Evolutionary conservation across 2,329 filamentous ascomycete genomes (phyloP).

Genomic region (Pestalotiopsis sp.): DNA sequence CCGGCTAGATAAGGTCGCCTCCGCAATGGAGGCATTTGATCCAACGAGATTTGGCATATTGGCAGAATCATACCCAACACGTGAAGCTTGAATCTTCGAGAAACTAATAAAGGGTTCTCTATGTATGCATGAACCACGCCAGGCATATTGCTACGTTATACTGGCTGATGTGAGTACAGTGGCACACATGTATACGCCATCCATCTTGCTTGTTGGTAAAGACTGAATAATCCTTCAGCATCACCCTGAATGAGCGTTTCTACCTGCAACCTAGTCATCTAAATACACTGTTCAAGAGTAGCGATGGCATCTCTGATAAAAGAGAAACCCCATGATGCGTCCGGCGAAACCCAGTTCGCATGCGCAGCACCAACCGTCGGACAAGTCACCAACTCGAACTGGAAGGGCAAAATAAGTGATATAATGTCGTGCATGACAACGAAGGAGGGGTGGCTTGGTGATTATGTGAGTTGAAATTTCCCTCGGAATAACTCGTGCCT

Average conservation of each 20-base stretch:
- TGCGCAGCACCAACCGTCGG: neutral
- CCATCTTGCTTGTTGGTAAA: too few species aligned
- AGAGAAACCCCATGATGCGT: neutral
- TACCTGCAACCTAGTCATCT: neutral
- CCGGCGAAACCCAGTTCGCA: neutral
- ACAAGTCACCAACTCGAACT: neutral
- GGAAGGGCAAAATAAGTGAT: slow-evolving; percentile 16
- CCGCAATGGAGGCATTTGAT: neutral
- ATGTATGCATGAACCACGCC: neutral
- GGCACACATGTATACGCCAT: too few species aligned
- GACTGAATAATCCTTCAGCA: neutral
- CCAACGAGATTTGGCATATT: neutral
- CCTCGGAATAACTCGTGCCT: neutral
- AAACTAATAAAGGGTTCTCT: neutral
- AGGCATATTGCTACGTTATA: neutral
- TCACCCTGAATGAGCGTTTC: neutral
- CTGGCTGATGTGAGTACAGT: too few species aligned
- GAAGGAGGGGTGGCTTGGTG: slow-evolving; percentile 39
- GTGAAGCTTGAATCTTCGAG: neutral
- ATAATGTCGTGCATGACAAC: slow-evolving; percentile 36
- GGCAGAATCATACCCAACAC: neutral
- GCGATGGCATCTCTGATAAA: neutral
- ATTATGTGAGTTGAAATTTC: slow-evolving; percentile 34
- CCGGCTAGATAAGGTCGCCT: slow-evolving; percentile 6
- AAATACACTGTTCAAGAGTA: too few species aligned